These are phyloP conservation scores for Panaeolus cyanescens DNA, from an alignment of 768 basidiomycete genomes.

Conservation along the genomic window DNA sequence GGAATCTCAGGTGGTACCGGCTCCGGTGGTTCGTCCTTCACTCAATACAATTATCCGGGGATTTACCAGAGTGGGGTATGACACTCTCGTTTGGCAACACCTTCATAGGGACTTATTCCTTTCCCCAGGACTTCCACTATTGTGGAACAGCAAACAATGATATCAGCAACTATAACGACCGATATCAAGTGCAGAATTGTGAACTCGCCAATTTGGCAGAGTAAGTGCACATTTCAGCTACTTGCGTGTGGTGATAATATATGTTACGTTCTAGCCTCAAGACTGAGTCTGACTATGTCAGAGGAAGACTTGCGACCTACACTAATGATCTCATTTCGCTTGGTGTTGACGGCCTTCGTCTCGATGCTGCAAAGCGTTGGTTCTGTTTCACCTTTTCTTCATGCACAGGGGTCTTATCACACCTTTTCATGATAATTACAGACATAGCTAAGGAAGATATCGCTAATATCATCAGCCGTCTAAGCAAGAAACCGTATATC, in stretches of 20 bases:
- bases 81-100: not conserved
- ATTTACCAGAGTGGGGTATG: constrained; percentile 50
- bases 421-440: constrained; percentile 19
- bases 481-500: constrained; percentile 50
- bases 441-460: constrained; percentile 58
- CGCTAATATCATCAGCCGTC: constrained; percentile 48
- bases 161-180: constrained; percentile 56
- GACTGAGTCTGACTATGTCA: constrained; percentile 64
- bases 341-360: constrained; percentile 61
- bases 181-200: constrained; percentile 59
- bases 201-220: constrained; percentile 54
- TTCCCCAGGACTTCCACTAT: constrained; percentile 55
- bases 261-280: constrained; percentile 45
- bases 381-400: not conserved
- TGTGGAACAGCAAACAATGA: constrained; percentile 57
- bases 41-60: constrained; percentile 55
- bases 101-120: not conserved
- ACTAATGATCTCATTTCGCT: constrained; percentile 62
- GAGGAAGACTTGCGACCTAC: constrained; percentile 51
- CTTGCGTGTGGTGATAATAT: not conserved
- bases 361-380: constrained; percentile 71
- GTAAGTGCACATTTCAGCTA: constrained; percentile 29
- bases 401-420: not conserved
- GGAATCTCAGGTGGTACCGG: constrained; percentile 50
- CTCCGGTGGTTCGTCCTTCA: constrained; percentile 49